These are phyloP conservation scores for Pythium brassicae DNA, from an alignment of 352 stramenopile species.

Conservation along the genomic window DNA sequence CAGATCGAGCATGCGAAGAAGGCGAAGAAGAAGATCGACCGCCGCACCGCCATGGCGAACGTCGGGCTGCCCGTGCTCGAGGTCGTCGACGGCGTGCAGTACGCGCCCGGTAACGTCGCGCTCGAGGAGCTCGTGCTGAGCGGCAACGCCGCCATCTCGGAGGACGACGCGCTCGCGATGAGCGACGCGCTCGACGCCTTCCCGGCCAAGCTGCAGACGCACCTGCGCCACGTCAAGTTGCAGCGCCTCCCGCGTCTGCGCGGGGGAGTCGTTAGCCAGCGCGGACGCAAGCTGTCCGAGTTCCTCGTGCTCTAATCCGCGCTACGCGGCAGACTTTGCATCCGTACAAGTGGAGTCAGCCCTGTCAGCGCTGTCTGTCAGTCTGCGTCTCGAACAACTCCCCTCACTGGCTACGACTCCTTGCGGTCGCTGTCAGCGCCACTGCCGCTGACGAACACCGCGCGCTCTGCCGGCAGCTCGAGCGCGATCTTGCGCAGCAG, in stretches of 20 bases:
- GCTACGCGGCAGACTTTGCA: no score
- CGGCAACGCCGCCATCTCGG: conserved; percentile 43
- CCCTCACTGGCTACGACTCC: conserved; percentile 14
- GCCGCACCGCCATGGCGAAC: conserved; percentile 36
- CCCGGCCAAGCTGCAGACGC: conserved; percentile 31
- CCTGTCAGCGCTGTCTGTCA: no score
- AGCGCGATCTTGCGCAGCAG: conserved; percentile 51
- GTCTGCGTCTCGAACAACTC: no score
- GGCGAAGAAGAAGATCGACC: conserved; percentile 78
- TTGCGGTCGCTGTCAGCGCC: conserved; percentile 19
- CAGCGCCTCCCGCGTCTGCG: conserved; percentile 40
- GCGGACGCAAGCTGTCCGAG: conserved; percentile 12
- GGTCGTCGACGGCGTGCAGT: conserved; percentile 45
- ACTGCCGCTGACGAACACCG: neutral
- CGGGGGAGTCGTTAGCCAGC: conserved; percentile 5
- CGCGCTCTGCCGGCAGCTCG: conserved; percentile 30
- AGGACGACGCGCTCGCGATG: conserved; percentile 30
- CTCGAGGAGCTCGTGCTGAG: conserved; percentile 65
- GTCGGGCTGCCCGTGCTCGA: conserved; percentile 59
- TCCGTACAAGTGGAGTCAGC: no score
- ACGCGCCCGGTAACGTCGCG: conserved; percentile 46
- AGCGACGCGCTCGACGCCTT: conserved; percentile 35
- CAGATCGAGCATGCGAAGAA: conserved; percentile 77
- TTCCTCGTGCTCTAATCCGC: conserved; percentile 20
- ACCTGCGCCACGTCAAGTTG: conserved; percentile 61